Evolutionary conservation across 2,329 filamentous ascomycete genomes (phyloP), one percentile per base, ranked within the genome.

Genomic region (Talaromyces amestolkiae): DNA sequence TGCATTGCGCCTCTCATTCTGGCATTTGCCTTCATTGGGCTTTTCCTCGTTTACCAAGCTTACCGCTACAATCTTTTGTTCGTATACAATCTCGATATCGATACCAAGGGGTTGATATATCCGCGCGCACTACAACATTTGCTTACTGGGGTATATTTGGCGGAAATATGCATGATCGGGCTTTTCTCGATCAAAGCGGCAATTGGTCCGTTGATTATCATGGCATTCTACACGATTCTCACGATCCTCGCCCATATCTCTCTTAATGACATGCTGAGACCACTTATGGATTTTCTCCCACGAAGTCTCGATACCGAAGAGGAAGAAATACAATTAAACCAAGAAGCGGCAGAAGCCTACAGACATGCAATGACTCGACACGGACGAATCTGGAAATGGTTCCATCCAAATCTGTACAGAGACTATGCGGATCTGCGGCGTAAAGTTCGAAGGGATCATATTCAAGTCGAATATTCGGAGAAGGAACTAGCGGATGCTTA

Each of bases 1-100:
- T 91, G 89, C 70, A 96, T 97, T 71, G 91, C 93, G 2, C 93
- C 93, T 0, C 80, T 97, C 1, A 89, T 97, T 63, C 83, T 97
- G 22, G 86, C 89, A 8, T 97, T 97, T 73, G 91, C 92, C 5
- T 89, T 90, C 0, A 81, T 91, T 17, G 93, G 92, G 31, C 86
- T 97, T 68, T 86, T 84, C 43, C 82, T 95, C 43, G 92, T 97
- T 74, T 96, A 96, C 75, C 81, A 94, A 63, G 91, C 92, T 43
- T 97, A 93, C 83, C 87, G 91, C 41, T 97, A 97, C 82, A 96
- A 97, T 73, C 82, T 97, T 61, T 84, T 97, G 61, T 97, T 91
- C 76, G 92, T 96, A 6, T 90, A 90, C 64, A 90, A 95, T 74
- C 87, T 90, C 15, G 81, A 87, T 66, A 87, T 96, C 73, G 93